Conservation (phyloP, 1,139 yeast species). For the Taiozyma sp. region DNA sequence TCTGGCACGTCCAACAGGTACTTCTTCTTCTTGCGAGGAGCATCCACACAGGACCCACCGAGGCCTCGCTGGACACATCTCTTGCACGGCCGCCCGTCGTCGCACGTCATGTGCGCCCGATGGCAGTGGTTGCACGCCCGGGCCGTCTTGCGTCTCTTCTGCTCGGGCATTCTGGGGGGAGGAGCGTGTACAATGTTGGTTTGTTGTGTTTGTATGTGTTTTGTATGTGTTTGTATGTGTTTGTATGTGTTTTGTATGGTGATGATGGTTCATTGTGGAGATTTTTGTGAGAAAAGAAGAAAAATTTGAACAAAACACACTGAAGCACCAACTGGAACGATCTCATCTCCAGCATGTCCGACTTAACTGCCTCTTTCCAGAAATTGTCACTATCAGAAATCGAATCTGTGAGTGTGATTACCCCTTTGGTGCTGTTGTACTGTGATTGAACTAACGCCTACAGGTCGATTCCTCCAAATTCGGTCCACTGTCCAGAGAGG, state of each 20-base stretch:
- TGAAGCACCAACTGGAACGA: no score
- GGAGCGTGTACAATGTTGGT: no score
- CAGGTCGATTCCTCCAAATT: slow-evolving; percentile 29
- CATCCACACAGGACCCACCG: slow-evolving; percentile 76
- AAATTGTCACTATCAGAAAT: slow-evolving; percentile 37
- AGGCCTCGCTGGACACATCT: slow-evolving; percentile 73
- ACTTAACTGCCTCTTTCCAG: slow-evolving; percentile 37
- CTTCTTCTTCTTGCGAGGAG: slow-evolving; percentile 83
- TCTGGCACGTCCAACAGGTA: slow-evolving; percentile 60
- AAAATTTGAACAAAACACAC: not conserved
- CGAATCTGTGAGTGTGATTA: slow-evolving; percentile 11
- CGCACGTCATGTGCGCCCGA: slow-evolving; percentile 85
- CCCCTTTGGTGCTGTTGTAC: not conserved
- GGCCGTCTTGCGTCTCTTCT: slow-evolving; percentile 53
- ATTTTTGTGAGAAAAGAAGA: no score
- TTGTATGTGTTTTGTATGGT: no score
- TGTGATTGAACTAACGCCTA: not conserved
- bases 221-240: no score
- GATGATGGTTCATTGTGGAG: no score
- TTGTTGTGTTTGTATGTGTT: no score
- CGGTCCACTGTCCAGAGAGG: slow-evolving; percentile 31
- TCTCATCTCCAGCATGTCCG: slow-evolving; percentile 32
- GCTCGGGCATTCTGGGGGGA: slow-evolving; percentile 4
- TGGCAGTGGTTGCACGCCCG: slow-evolving; percentile 89
- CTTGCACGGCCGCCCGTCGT: slow-evolving; percentile 73